phyloP scores from a whole-genome alignment of 495 filamentous ascomycete genomes.

The Lepidopterella palustris region DNA sequence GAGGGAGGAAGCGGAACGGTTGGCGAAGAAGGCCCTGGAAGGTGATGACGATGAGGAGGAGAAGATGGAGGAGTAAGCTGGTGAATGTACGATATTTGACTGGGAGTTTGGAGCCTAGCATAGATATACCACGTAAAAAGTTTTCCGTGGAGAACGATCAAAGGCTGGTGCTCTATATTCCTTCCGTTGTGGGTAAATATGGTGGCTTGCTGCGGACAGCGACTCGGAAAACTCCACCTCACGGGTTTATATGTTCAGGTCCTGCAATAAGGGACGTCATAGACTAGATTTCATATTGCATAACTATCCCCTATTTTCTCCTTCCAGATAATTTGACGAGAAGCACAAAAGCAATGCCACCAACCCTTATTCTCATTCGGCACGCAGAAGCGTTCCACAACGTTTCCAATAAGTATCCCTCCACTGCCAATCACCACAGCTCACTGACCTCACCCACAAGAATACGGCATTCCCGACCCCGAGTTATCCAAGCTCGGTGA shows the following conservation, averaged over 20 bases:
- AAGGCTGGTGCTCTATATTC: too few species aligned
- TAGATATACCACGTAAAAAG: slow-evolving; percentile 1
- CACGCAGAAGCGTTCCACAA: slow-evolving; percentile 56
- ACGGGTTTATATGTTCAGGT: too few species aligned
- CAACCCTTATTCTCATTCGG: slow-evolving; percentile 53
- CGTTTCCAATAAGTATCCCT: slow-evolving; percentile 16
- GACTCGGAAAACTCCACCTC: too few species aligned
- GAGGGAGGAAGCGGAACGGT: slow-evolving; percentile 77
- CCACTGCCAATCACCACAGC: slow-evolving; percentile 5
- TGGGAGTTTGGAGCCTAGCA: not conserved
- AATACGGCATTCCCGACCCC: slow-evolving; percentile 46
- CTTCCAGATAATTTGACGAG: not conserved
- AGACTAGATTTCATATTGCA: too few species aligned
- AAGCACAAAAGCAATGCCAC: slow-evolving; percentile 43
- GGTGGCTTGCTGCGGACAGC: too few species aligned
- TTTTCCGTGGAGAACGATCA: slow-evolving; percentile 11
- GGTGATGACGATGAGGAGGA: slow-evolving; percentile 40
- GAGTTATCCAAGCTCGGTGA: slow-evolving; percentile 48
- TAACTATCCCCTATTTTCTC: not conserved
- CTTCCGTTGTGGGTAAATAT: too few species aligned
- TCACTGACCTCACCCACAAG: slow-evolving; percentile 19
- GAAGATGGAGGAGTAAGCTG: slow-evolving; percentile 33
- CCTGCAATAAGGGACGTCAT: too few species aligned
- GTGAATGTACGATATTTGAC: slow-evolving; percentile 20
- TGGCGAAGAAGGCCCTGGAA: slow-evolving; percentile 42